Base-by-base conservation (phyloP, 371 early-diverging fungal species). In the Actinomortierella ambigua region DNA sequence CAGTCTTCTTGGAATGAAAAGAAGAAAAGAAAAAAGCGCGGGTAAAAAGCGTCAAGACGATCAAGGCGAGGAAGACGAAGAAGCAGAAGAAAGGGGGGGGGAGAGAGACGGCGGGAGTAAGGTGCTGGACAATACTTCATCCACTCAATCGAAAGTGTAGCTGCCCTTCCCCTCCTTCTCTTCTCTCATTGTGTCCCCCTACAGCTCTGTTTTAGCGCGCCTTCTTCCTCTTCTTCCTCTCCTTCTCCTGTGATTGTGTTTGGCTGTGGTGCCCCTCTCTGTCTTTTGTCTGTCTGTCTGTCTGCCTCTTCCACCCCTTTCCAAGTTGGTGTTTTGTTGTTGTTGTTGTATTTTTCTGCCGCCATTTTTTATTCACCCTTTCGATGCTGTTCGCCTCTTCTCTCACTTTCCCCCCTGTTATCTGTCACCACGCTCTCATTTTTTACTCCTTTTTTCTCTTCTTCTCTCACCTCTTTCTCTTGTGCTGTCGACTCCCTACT, bases 351-450 rank as follows among this genome's bases (percentile, higher is more conserved):
- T 42, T 28, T 42, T 34, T 20, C 50, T 18, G 15, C 34, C 48
- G 15, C 26, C 24, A 24, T 27, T 24, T 23, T 53, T 59, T 41
- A 22, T 15, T 13, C 15, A 11, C 44, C n/a, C 20, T 49, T 49
- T 14, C 39, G 5, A 11, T 50, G 23, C 41, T 26, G 39, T 48
- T 44, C 34, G 29, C 39, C 8, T 44, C 28, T 49, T 50, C 46
- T 34, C 34, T 34, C 34, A n/a, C 20, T 20, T 44, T 56, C 49
- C 24, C 34, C 11, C 34, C 34, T 34, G 34, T 34, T 34, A 34
- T 34, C 34, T 11, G 34, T 34, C 34, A 34, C 34, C n/a, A n/a
- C n/a, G n/a, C n/a, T n/a, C n/a, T n/a, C n/a, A n/a, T 62, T 44
- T 43, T 20, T 24, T 28, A 3, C 17, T 18, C 17, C 17, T 53